Conservation (phyloP, 2,329 filamentous ascomycete species). For the Aspergillus puulaauensis region DNA sequence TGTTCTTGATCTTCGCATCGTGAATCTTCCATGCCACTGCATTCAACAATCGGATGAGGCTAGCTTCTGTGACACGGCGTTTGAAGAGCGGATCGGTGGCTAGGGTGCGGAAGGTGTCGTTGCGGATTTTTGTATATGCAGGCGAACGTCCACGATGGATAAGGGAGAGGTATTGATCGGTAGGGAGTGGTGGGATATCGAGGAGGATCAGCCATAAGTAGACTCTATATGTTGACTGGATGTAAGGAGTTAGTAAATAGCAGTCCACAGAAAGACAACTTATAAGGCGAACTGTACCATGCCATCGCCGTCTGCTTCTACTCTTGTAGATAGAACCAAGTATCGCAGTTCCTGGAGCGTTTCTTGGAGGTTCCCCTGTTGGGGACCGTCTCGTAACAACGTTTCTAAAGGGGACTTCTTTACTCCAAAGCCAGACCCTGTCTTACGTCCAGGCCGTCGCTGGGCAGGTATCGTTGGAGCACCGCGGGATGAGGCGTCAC, state of each 20-base stretch:
- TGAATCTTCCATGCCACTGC: slow-evolving; percentile 92
- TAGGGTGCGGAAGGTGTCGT: slow-evolving; percentile 95
- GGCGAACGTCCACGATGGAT: slow-evolving; percentile 92
- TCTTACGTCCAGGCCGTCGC: slow-evolving; percentile 43
- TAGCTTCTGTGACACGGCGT: slow-evolving; percentile 90
- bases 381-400: slow-evolving; percentile 77
- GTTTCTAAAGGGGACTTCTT: slow-evolving; percentile 64
- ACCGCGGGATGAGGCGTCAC: slow-evolving; percentile 60
- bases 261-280: not conserved
- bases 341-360: slow-evolving; percentile 49
- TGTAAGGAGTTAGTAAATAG: slow-evolving; percentile 10
- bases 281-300: slow-evolving; percentile 42
- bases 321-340: slow-evolving; percentile 49
- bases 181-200: slow-evolving; percentile 78
- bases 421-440: slow-evolving; percentile 43
- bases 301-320: slow-evolving; percentile 53
- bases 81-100: slow-evolving; percentile 97
- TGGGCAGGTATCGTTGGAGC: slow-evolving; percentile 24
- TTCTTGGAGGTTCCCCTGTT: slow-evolving; percentile 59
- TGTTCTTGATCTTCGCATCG: slow-evolving; percentile 67
- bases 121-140: slow-evolving; percentile 94
- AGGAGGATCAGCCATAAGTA: slow-evolving; percentile 96
- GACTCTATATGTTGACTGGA: slow-evolving; percentile 83
- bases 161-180: slow-evolving; percentile 83
- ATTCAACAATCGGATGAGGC: slow-evolving; percentile 88